A percentile compares a stretch with the other conserved stretches of the same genome.
Evolutionary conservation across 2,329 filamentous ascomycete species (phyloP).

Genomic region (Trichoderma asperellum): DNA sequence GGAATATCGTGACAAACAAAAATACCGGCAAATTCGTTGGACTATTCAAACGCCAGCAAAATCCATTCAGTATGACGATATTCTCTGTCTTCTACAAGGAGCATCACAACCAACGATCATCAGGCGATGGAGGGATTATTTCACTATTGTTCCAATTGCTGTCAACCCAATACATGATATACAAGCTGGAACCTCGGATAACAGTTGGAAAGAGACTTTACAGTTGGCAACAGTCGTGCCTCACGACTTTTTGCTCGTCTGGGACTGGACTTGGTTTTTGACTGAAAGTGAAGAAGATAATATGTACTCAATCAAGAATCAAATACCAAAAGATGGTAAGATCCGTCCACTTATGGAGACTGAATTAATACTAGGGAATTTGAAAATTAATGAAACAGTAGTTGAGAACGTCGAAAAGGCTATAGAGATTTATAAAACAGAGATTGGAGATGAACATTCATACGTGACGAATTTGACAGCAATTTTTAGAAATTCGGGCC

Average conservation of each 20-base stretch:
- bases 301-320: too few species aligned
- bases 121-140: not conserved
- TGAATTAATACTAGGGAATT: too few species aligned
- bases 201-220: not conserved
- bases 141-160: not conserved
- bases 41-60: not conserved
- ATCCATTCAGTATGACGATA: not conserved
- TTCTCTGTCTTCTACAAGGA: not conserved
- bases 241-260: slow-evolving; percentile 4
- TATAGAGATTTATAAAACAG: too few species aligned
- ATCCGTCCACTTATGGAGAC: too few species aligned
- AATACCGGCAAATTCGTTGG: not conserved
- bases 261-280: slow-evolving; percentile 1
- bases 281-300: too few species aligned
- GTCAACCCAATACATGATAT: not conserved
- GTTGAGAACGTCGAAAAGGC: too few species aligned
- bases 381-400: too few species aligned
- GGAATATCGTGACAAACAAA: too few species aligned
- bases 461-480: too few species aligned
- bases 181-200: not conserved
- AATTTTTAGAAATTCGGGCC: too few species aligned
- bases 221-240: not conserved
- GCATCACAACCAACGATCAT: not conserved
- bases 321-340: too few species aligned
- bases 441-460: too few species aligned